These are phyloP conservation scores for Vicia villosa DNA, from an alignment of 306 rosid species.

Conservation along the genomic window DNA sequence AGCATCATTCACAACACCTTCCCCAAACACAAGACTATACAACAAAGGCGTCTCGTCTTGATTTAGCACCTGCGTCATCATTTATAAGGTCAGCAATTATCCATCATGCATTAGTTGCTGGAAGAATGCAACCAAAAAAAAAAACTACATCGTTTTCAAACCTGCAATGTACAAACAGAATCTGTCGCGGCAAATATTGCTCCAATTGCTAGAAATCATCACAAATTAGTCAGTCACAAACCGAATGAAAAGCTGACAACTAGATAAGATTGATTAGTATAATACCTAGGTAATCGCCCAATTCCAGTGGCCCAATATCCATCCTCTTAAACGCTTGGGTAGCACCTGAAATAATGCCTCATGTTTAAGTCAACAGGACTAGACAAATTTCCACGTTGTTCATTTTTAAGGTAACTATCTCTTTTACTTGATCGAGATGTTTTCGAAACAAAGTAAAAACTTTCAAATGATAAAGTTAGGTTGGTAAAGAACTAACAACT, in stretches of 20 bases:
- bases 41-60: slow-evolving; percentile 98
- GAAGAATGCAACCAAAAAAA: slow-evolving; percentile 34
- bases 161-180: slow-evolving; percentile 99
- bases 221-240: slow-evolving; percentile 27
- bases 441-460: no score
- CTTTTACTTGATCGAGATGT: no score
- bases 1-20: slow-evolving; percentile 98
- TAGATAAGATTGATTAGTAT: slow-evolving; percentile 18
- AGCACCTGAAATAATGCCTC: slow-evolving; percentile 64
- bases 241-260: slow-evolving; percentile 20
- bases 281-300: slow-evolving; percentile 81
- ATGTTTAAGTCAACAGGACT: slow-evolving; percentile 32
- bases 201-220: slow-evolving; percentile 73
- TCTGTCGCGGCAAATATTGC: slow-evolving; percentile 99
- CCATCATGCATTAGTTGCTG: slow-evolving; percentile 23
- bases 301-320: slow-evolving; percentile 77
- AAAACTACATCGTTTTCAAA: slow-evolving; percentile 37
- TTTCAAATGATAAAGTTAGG: no score
- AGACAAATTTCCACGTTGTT: no score
- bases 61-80: slow-evolving; percentile 78
- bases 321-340: slow-evolving; percentile 61
- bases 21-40: slow-evolving; percentile 99
- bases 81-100: slow-evolving; percentile 37
- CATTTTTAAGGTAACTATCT: no score
- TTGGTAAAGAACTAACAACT: no score